phyloP scores from a whole-genome alignment of 1,139 yeast species.

The Yamadazyma conglobata region DNA sequence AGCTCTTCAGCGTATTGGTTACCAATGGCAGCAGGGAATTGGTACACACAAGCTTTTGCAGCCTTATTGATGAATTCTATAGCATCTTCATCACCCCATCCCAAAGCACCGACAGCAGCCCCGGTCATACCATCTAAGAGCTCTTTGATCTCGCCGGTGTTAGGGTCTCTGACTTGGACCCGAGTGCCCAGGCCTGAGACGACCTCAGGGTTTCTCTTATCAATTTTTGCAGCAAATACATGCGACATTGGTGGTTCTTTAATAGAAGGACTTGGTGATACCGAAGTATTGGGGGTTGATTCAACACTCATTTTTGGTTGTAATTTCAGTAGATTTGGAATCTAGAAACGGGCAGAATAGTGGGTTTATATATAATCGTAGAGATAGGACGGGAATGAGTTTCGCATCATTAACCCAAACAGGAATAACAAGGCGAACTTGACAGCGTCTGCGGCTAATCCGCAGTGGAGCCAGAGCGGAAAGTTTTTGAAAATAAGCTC shows the following conservation, averaged over 20 bases:
- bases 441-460: too few relatives aligned
- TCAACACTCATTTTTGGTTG: slow-evolving; percentile 1
- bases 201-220: slow-evolving; percentile 38
- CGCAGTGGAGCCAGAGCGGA: too few relatives aligned
- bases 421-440: not conserved
- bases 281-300: slow-evolving; percentile 15
- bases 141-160: slow-evolving; percentile 37
- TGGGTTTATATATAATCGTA: too few relatives aligned
- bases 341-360: too few relatives aligned
- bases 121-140: slow-evolving; percentile 58
- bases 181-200: slow-evolving; percentile 48
- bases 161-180: slow-evolving; percentile 42
- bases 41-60: slow-evolving; percentile 42
- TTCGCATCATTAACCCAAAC: not conserved
- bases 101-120: slow-evolving; percentile 63
- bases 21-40: slow-evolving; percentile 42
- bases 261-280: slow-evolving; percentile 14
- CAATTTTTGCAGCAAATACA: slow-evolving; percentile 40
- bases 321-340: too few relatives aligned
- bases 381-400: not conserved
- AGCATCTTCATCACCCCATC: slow-evolving; percentile 56
- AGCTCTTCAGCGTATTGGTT: slow-evolving; percentile 49
- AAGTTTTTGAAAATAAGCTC: too few relatives aligned
- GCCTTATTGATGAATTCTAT: slow-evolving; percentile 46
- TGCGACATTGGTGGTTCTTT: slow-evolving; percentile 12